A percentile compares a stretch with the other conserved stretches of the same genome.
Conservation (phyloP, 305 asterid species). For the Stenogyne calaminthoides region DNA sequence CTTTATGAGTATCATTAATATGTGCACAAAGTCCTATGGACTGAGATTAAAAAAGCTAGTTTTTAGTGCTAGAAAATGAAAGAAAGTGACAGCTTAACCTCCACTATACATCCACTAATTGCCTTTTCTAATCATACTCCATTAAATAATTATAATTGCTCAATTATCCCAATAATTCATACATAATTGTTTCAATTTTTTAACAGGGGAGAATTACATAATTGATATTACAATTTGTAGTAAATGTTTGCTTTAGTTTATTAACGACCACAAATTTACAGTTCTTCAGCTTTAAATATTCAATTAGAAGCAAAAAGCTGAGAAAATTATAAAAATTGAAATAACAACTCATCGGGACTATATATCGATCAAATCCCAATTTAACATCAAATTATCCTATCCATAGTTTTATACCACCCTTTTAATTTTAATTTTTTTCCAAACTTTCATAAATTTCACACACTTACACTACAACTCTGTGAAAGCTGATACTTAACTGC, state of each 20-base stretch:
- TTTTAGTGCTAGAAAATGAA: not conserved
- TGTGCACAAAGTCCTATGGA: not conserved
- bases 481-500: conserved; percentile 66
- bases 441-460: conserved; percentile 27
- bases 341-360: conserved; percentile 9
- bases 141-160: conserved; percentile 29
- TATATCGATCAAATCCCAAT: too few species aligned
- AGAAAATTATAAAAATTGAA: not conserved
- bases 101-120: conserved; percentile 32
- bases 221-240: not conserved
- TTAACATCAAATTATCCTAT: too few species aligned
- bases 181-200: not conserved
- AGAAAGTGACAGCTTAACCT: conserved; percentile 33
- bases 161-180: conserved; percentile 15
- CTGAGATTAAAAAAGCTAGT: not conserved
- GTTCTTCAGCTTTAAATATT: conserved; percentile 23
- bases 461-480: conserved; percentile 53
- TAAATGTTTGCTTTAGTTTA: conserved; percentile 19
- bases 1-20: not conserved
- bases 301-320: conserved; percentile 1
- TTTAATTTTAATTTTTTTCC: not conserved
- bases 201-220: not conserved
- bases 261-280: conserved; percentile 53
- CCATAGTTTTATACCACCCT: not conserved
- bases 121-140: conserved; percentile 15